These are phyloP conservation scores for Venturia nashicola DNA, from an alignment of 2,329 filamentous ascomycete genomes.

Conservation along the genomic window DNA sequence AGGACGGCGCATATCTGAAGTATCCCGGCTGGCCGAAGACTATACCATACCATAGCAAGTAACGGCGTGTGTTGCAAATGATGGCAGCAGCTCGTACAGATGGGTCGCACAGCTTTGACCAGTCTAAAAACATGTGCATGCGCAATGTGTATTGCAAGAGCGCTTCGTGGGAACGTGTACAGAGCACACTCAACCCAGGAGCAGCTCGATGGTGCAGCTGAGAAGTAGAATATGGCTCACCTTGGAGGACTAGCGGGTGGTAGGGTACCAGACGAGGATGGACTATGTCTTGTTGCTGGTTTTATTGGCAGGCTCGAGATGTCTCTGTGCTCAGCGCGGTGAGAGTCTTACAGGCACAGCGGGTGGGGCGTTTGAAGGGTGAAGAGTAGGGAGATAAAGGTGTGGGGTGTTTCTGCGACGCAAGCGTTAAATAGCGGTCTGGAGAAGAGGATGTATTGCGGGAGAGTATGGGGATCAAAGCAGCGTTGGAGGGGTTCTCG, in stretches of 20 bases:
- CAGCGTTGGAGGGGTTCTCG: background rate
- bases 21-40: background rate
- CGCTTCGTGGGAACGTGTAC: background rate
- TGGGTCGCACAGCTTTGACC: constrained; percentile 1
- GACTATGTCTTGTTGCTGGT: background rate
- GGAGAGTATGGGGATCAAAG: background rate
- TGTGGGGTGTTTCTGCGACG: background rate
- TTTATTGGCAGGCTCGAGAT: background rate
- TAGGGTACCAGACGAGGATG: background rate
- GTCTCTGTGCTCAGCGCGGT: background rate
- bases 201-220: background rate
- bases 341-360: background rate
- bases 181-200: background rate
- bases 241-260: background rate
- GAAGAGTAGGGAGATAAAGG: background rate
- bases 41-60: background rate
- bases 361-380: background rate
- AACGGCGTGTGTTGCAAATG: constrained; percentile 1
- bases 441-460: background rate
- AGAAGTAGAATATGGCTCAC: background rate
- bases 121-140: background rate
- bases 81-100: constrained; percentile 5
- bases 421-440: background rate
- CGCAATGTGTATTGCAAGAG: background rate
- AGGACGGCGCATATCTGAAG: background rate